A percentile compares a stretch with the other conserved stretches of the same genome.
These are phyloP conservation scores for Pseudovirgaria hyperparasitica DNA, from an alignment of 2,329 filamentous ascomycete genomes.

Conservation along the genomic window DNA sequence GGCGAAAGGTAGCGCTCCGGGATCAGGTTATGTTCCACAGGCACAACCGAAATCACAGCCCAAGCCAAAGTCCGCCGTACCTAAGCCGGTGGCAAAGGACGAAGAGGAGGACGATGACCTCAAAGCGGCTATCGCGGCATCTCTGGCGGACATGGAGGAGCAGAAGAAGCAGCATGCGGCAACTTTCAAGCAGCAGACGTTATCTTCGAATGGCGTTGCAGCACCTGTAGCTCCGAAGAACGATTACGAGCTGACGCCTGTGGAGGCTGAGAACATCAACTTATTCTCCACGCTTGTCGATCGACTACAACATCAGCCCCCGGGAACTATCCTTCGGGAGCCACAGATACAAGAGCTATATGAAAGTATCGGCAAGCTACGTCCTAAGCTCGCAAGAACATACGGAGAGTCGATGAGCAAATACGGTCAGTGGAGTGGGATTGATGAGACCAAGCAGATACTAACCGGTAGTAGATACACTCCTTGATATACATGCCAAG, in stretches of 20 bases:
- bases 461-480: slow-evolving; percentile 55
- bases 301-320: slow-evolving; percentile 84
- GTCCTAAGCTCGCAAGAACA: slow-evolving; percentile 86
- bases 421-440: slow-evolving; percentile 51
- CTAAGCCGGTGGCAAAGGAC: slow-evolving; percentile 29
- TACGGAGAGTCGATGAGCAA: slow-evolving; percentile 99
- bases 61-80: slow-evolving; percentile 17
- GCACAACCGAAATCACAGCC: slow-evolving; percentile 39
- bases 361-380: slow-evolving; percentile 85
- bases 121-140: slow-evolving; percentile 90
- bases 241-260: slow-evolving; percentile 84
- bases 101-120: slow-evolving; percentile 90
- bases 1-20: slow-evolving; percentile 60
- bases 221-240: slow-evolving; percentile 59
- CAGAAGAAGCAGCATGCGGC: slow-evolving; percentile 87
- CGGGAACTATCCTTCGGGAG: slow-evolving; percentile 89
- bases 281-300: slow-evolving; percentile 90
- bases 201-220: slow-evolving; percentile 36
- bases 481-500: slow-evolving; percentile 89
- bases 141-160: slow-evolving; percentile 92
- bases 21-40: slow-evolving; percentile 58
- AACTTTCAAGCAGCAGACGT: slow-evolving; percentile 66
- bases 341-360: slow-evolving; percentile 97
- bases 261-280: slow-evolving; percentile 96
- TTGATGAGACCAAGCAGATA: not conserved